A percentile compares a stretch with the other conserved stretches of the same genome.
Conservation (phyloP, 177 flowering plant genomes). For the Tripterygium wilfordii region DNA sequence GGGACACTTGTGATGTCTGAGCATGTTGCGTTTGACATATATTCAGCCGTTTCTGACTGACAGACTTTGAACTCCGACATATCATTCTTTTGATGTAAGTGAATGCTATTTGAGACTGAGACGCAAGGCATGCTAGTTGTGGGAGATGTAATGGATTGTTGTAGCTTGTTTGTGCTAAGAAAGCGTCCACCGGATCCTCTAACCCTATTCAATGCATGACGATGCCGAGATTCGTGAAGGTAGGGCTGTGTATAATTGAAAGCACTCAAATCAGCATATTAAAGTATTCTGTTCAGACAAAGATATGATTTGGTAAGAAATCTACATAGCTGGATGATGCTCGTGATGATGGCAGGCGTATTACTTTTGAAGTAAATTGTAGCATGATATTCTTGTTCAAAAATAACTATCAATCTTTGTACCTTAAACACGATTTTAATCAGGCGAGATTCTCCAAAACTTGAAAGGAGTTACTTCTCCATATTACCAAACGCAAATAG, state of each 20-base stretch:
- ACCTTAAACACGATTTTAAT: no score
- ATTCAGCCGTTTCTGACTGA: conserved; percentile 17
- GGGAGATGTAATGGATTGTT: conserved; percentile 18
- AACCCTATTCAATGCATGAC: conserved; percentile 63
- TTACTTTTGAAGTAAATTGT: no score
- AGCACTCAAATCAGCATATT: neutral
- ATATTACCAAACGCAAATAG: no score
- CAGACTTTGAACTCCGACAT: conserved; percentile 19
- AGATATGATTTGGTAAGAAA: no score
- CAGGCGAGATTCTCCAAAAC: no score
- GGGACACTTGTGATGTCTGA: conserved; percentile 29
- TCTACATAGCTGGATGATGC: no score
- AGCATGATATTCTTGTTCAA: no score
- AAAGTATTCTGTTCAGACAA: no score
- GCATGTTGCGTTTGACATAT: conserved; percentile 22
- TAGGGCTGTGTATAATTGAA: no score
- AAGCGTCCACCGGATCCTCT: conserved; percentile 93
- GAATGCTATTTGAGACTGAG: conserved; percentile 14
- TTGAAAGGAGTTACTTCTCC: neutral
- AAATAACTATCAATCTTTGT: no score
- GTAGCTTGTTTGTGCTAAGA: conserved; percentile 47
- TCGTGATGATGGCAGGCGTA: no score
- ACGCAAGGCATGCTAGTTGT: conserved; percentile 3
- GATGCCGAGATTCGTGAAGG: conserved; percentile 89
- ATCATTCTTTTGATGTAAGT: conserved; percentile 11